Evolutionary conservation across 2,329 filamentous ascomycete species (phyloP), one percentile per base, ranked within the genome.

Genomic region (Alternaria arbusti): DNA sequence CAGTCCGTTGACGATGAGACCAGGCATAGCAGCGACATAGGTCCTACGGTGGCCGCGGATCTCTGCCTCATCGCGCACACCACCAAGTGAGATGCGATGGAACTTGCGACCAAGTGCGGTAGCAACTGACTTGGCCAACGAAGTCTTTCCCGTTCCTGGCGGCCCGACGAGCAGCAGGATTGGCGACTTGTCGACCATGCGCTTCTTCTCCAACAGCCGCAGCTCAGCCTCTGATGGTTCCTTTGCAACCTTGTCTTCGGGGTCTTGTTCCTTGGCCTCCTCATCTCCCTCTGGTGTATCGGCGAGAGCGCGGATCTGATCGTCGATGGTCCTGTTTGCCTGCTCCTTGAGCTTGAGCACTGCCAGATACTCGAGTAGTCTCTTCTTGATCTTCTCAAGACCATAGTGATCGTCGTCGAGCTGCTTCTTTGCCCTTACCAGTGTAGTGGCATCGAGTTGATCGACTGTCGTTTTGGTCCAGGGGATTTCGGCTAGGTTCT

Each of bases 11-110:
- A 98, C 94, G 63, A 99, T 91, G 59, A 98, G 85, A 57, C 96
- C 96, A 10, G 96, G 96, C 95, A 99, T 97, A n/a, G 96, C 96
- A 22, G 96, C 96, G 62, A 99, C 96, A 76, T 99, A 99, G 0
- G 96, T 99, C 71, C 96, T 87, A 59, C 96, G 88, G 80, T 99
- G 96, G 10, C 96, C 96, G 63, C 96, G 89, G 64, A 99, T 98
- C 82, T 99, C 96, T 15, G 96, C 96, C 80, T 99, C 96, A 74
- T 99, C 96, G 58, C 96, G 87, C 4, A 99, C 95, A 71, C 96
- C 96, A 64, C 96, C 96, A 5, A 99, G 89, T 4, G 96, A 98
- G 72, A 99, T 97, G 49, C 96, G 90, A 80, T 99, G 95, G 80
- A 99, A 99, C 79, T 97, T 97, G 67, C 96, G 90, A 15, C 95